Evolutionary conservation across 805 yeast species (phyloP), one percentile per base, ranked within the genome.

Genomic region (Kregervanrija delftensis): DNA sequence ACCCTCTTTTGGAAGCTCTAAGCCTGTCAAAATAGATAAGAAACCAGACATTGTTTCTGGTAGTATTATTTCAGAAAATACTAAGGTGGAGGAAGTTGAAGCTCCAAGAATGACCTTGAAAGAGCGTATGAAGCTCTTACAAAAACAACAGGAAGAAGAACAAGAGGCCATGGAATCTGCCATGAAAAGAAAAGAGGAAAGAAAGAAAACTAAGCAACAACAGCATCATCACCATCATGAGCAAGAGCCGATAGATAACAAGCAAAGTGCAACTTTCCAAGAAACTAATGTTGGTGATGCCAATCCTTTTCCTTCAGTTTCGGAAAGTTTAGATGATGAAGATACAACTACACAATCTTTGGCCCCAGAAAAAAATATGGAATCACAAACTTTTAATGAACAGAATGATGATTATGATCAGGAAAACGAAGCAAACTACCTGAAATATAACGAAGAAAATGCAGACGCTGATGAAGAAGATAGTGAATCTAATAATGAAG

Each of bases 121-220:
- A 59, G 97, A 93, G 54, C 75, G 98, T 52, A 88, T 91, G 59
- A 87, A 88, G 5, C 56, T 86, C 56, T 69, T 91, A 41, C 96
- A 90, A 60, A 77, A 86, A 57, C 80, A 81, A 47, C 96, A 87
- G 58, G 77, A 76, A 47, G 85, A 84, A 57, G 95, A 87, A 54
- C 86, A 83, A 15, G 59, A 55, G 17, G 91, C 83, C 48, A 69
- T 79, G 46, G 90, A 79, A 51, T 83, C 79, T 3, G 77, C 82
- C 8, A 52, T 73, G 56, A 74, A 72, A 53, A 74, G 73, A 55
- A 72, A 71, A 70, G 58, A 72, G 73, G 59, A 78, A 77, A 58
- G 70, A 65, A 59, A 63, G 50, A 56, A 56, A 49, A 46, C 44
- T 34, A 50, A 39, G 39, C 41, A 48, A 30, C 39, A 31, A 11